Evolutionary conservation across 2,329 filamentous ascomycete species (phyloP).

Genomic region (Fusarium tricinctum): DNA sequence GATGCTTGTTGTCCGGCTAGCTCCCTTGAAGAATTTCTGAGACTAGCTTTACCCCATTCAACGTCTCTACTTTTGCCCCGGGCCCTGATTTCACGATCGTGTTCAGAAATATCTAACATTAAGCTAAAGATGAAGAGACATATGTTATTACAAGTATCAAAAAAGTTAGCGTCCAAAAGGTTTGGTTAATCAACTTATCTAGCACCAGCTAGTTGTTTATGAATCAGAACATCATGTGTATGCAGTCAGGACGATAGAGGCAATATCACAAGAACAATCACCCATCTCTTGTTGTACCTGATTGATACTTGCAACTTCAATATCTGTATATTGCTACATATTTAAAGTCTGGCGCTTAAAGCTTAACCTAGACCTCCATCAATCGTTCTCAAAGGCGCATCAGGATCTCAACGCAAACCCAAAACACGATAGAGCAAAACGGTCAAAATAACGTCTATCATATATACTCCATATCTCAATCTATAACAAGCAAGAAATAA

Average conservation of each 20-base stretch:
- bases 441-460: not conserved
- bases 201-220: too few species aligned
- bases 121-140: too few species aligned
- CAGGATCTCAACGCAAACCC: not conserved
- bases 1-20: not conserved
- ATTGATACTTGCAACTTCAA: not conserved
- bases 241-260: not conserved
- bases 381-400: not conserved
- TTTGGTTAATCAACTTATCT: too few species aligned
- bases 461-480: not conserved
- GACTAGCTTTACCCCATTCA: conserved; percentile 6
- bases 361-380: not conserved
- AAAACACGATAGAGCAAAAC: not conserved
- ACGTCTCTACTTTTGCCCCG: not conserved
- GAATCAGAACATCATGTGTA: too few species aligned
- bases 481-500: not conserved
- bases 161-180: too few species aligned
- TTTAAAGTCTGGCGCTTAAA: not conserved
- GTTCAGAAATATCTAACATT: not conserved
- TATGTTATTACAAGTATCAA: not conserved
- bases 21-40: conserved; percentile 23
- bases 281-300: too few species aligned
- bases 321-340: too few species aligned
- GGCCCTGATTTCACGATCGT: not conserved
- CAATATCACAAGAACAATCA: not conserved